Evolutionary conservation across 495 filamentous ascomycete species (phyloP).

Genomic region (Cercophora scortea): DNA sequence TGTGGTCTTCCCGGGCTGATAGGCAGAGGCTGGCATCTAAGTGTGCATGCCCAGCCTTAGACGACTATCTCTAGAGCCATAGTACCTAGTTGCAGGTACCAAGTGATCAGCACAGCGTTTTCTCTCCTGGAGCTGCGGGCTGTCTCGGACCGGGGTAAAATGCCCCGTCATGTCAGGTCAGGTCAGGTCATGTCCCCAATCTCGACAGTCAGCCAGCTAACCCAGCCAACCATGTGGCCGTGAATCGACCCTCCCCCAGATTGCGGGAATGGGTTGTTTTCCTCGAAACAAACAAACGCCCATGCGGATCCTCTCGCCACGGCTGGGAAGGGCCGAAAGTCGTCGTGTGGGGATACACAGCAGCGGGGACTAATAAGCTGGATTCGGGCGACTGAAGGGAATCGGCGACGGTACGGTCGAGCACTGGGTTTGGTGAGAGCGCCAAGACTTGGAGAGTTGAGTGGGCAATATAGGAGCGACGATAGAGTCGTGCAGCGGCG

Average conservation of each 20-base stretch:
- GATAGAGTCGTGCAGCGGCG: slow-evolving; percentile 1
- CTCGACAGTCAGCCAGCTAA: background rate
- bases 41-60: background rate
- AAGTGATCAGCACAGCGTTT: background rate
- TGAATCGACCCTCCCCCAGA: slow-evolving; percentile 4
- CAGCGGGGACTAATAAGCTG: slow-evolving; percentile 8
- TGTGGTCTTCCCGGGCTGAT: background rate
- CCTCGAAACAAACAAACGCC: background rate
- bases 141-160: background rate
- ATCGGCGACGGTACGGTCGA: background rate
- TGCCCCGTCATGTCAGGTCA: background rate
- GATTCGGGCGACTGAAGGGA: background rate
- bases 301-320: background rate
- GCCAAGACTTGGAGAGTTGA: background rate
- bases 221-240: background rate
- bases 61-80: background rate
- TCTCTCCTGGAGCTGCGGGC: background rate
- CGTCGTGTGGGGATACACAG: slow-evolving; percentile 7
- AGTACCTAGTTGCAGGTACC: background rate
- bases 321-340: slow-evolving; percentile 16
- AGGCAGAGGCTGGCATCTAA: background rate
- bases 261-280: background rate
- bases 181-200: background rate
- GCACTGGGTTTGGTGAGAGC: background rate
- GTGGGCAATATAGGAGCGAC: background rate